Conservation (phyloP, 345 rosid species). For the Lepidium aucheri region DNA sequence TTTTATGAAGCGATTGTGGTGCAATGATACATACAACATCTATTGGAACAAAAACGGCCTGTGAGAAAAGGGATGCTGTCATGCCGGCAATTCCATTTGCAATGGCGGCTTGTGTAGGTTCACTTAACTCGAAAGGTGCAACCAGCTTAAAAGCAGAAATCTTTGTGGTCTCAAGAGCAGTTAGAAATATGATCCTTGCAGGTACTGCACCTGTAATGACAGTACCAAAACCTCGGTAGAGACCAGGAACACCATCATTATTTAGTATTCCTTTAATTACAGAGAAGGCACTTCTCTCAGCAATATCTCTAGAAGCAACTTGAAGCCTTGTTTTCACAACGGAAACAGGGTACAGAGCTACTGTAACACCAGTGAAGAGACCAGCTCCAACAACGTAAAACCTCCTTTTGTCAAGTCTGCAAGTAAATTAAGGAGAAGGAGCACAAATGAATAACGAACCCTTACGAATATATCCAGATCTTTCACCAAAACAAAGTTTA, state of each 20-base stretch:
- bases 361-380: slow-evolving; percentile 87
- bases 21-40: slow-evolving; percentile 60
- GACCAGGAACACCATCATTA: slow-evolving; percentile 89
- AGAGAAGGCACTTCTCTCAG: slow-evolving; percentile 67
- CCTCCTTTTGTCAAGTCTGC: slow-evolving; percentile 90
- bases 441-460: not conserved
- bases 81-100: slow-evolving; percentile 96
- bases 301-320: slow-evolving; percentile 82
- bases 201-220: slow-evolving; percentile 92
- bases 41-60: slow-evolving; percentile 87
- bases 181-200: slow-evolving; percentile 77
- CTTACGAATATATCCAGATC: not conserved
- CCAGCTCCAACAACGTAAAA: slow-evolving; percentile 94
- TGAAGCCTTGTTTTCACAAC: slow-evolving; percentile 91
- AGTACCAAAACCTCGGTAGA: slow-evolving; percentile 91
- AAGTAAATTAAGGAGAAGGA: slow-evolving; percentile 11
- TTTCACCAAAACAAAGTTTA: not conserved
- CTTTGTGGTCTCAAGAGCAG: slow-evolving; percentile 88
- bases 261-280: slow-evolving; percentile 62
- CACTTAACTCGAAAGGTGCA: slow-evolving; percentile 53
- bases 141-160: slow-evolving; percentile 62
- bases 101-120: slow-evolving; percentile 81
- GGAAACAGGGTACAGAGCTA: slow-evolving; percentile 83
- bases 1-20: not conserved
- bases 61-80: slow-evolving; percentile 78